phyloP scores from a whole-genome alignment of 768 basidiomycete species.

The Galerina marginata region DNA sequence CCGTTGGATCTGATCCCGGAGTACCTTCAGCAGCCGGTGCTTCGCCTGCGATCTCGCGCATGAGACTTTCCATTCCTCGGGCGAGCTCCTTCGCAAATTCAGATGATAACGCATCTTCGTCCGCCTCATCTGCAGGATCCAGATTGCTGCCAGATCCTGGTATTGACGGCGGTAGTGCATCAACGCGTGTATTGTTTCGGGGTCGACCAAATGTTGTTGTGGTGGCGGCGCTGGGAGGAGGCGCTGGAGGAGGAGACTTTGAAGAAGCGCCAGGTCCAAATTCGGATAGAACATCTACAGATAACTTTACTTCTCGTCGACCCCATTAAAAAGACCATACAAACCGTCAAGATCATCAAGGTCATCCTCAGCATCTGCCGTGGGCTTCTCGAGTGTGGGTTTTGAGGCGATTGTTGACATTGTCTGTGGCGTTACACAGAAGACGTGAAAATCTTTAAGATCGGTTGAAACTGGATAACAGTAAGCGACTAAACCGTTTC shows the following conservation, averaged over 20 bases:
- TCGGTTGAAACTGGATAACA: too few relatives aligned
- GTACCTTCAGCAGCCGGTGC: constrained; percentile 30
- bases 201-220: constrained; percentile 38
- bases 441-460: too few relatives aligned
- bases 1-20: constrained; percentile 23
- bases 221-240: constrained; percentile 36
- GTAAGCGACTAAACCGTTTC: too few relatives aligned
- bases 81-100: constrained; percentile 54
- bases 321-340: constrained; percentile 5
- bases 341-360: constrained; percentile 72
- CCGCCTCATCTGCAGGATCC: constrained; percentile 34
- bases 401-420: constrained; percentile 18
- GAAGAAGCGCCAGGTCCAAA: constrained; percentile 35
- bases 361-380: constrained; percentile 51
- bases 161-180: constrained; percentile 42
- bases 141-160: constrained; percentile 38
- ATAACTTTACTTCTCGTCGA: not conserved
- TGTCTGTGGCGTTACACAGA: not conserved
- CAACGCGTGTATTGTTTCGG: constrained; percentile 55
- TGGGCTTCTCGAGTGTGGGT: constrained; percentile 26
- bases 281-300: constrained; percentile 51
- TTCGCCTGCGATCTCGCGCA: constrained; percentile 48
- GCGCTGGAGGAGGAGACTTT: constrained; percentile 35
- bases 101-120: constrained; percentile 41
- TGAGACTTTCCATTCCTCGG: constrained; percentile 55